Evolutionary conservation across 1,139 yeast species (phyloP).

Genomic region (Yamadazyma oceani): DNA sequence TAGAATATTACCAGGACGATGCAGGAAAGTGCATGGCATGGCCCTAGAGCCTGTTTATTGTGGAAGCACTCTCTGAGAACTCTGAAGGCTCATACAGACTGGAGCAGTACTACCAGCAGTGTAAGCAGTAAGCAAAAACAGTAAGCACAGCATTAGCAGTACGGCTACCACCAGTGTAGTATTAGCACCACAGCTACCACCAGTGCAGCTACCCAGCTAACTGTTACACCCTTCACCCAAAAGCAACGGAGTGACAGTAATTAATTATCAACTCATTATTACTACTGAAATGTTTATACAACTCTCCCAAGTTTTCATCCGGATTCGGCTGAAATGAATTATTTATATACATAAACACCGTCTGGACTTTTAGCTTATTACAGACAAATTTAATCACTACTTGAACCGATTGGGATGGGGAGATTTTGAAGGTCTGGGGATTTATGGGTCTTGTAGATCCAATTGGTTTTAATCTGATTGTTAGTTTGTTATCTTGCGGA

Average conservation of each 20-base stretch:
- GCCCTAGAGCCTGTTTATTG: too few species aligned
- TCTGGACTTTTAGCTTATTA: slow-evolving; percentile 34
- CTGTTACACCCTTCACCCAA: slow-evolving; percentile 47
- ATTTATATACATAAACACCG: slow-evolving; percentile 46
- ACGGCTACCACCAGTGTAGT: too few species aligned
- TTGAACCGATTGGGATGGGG: slow-evolving; percentile 36
- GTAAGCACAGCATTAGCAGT: too few species aligned
- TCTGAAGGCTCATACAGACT: too few species aligned
- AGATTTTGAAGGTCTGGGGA: slow-evolving; percentile 52
- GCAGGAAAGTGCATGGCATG: too few species aligned
- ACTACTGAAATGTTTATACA: slow-evolving; percentile 43
- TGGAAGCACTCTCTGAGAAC: too few species aligned
- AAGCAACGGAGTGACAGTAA: slow-evolving; percentile 58
- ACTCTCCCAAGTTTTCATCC: slow-evolving; percentile 53
- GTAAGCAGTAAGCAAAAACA: too few species aligned
- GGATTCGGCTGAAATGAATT: slow-evolving; percentile 63
- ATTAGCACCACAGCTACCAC: neutral
- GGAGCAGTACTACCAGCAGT: too few species aligned
- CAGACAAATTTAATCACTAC: slow-evolving; percentile 46
- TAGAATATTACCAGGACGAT: too few species aligned
- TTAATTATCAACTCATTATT: slow-evolving; percentile 53
- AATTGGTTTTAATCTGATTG: slow-evolving; percentile 55
- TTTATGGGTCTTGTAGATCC: slow-evolving; percentile 54
- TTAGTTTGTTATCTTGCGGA: slow-evolving; percentile 27
- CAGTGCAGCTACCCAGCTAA: too few species aligned